Percentiles rank a stretch among this genome's conserved stretches.
phyloP scores from a whole-genome alignment of 1,284 basidiomycete genomes.

The Rhodotorula glutinis region DNA sequence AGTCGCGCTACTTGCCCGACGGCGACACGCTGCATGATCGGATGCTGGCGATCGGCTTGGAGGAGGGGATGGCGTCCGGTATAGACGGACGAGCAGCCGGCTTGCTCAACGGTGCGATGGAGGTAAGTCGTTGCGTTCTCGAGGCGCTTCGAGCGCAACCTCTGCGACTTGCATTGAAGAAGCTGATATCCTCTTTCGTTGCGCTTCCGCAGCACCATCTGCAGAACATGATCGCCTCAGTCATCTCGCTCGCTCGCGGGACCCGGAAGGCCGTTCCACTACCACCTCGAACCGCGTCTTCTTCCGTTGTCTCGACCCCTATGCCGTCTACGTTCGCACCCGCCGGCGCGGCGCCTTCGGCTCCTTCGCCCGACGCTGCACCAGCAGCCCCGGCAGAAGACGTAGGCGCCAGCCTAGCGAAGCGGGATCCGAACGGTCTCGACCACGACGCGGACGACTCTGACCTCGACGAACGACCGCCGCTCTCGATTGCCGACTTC shows the following conservation, averaged over 20 bases:
- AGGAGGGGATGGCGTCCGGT: constrained; percentile 48
- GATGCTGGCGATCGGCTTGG: constrained; percentile 49
- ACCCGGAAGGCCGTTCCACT: constrained; percentile 8
- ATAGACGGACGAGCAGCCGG: constrained; percentile 34
- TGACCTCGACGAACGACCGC: neutral
- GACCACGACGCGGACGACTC: neutral
- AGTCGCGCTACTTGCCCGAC: constrained; percentile 49
- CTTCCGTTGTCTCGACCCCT: constrained; percentile 10
- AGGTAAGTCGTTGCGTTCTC: constrained; percentile 13
- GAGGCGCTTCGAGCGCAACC: too few relatives aligned
- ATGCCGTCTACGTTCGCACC: constrained; percentile 17
- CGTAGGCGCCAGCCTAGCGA: neutral
- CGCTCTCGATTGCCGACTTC: constrained; percentile 31
- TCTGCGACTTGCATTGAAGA: too few relatives aligned
- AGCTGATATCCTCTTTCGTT: too few relatives aligned
- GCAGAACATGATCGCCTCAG: constrained; percentile 28
- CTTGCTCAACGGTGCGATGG: constrained; percentile 28
- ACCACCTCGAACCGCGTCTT: neutral
- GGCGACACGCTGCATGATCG: constrained; percentile 48
- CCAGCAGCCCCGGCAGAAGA: neutral
- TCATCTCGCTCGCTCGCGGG: constrained; percentile 31
- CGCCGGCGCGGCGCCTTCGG: neutral
- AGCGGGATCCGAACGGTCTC: neutral
- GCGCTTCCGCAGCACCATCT: constrained; percentile 22
- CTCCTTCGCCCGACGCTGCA: neutral